Evolutionary conservation across 257 asterid species (phyloP).

Genomic region (Salvia rosmarinus): DNA sequence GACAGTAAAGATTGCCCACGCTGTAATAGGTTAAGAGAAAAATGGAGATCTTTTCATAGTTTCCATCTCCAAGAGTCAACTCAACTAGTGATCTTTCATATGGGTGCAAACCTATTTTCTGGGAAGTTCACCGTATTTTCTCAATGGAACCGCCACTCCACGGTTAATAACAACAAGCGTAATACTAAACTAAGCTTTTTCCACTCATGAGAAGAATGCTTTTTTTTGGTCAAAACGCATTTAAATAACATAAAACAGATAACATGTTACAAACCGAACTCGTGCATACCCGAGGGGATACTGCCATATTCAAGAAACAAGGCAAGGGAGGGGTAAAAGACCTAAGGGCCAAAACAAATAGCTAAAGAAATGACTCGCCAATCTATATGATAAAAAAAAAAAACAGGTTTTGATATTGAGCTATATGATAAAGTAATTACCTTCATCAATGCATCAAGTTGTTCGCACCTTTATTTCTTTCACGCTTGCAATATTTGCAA

Average conservation of each 20-base stretch:
- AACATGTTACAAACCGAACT: too few relatives aligned
- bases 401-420: constrained; percentile 5
- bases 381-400: too few relatives aligned
- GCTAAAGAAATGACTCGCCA: too few relatives aligned
- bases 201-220: constrained; percentile 26
- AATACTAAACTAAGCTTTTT: constrained; percentile 26
- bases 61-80: constrained; percentile 97
- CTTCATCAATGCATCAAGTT: constrained; percentile 94
- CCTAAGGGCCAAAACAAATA: too few relatives aligned
- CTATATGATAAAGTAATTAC: constrained; percentile 42
- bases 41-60: constrained; percentile 68
- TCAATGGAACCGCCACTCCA: constrained; percentile 90
- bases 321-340: too few relatives aligned
- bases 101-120: constrained; percentile 76
- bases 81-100: constrained; percentile 89
- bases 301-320: too few relatives aligned
- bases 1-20: constrained; percentile 13
- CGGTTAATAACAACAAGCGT: constrained; percentile 43
- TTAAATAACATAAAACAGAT: too few relatives aligned
- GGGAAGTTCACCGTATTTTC: constrained; percentile 81
- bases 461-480: constrained; percentile 90
- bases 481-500: constrained; percentile 86
- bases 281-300: too few relatives aligned
- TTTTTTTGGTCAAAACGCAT: too few relatives aligned
- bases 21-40: constrained; percentile 18